Evolutionary conservation across 257 asterid species (phyloP), one percentile per base, ranked within the genome.

Genomic region (Penstemon eatonii): DNA sequence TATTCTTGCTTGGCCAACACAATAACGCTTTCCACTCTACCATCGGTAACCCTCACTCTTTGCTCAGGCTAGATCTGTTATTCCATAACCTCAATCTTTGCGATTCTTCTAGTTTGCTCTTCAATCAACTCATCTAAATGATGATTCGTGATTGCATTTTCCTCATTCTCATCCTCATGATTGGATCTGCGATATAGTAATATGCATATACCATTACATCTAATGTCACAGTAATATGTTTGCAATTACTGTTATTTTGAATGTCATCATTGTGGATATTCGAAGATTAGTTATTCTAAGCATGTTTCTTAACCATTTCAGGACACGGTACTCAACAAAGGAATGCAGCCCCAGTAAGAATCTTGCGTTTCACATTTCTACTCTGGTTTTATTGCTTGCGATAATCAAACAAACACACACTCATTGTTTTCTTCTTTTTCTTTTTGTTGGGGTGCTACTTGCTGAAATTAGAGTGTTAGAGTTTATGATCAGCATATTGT

Each of bases 1-100:
- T 87, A 73, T 88, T 93, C 77, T 76, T 90, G 77, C 89, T 93
- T 63, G 95, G 99, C 63, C 88, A 88, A 71, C 96, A 89, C 80
- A 81, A 89, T 80, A 83, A 54, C 71, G 81, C 91, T 44, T 81
- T 90, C 79, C 95, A 85, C 72, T 67, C 96, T 61, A 63, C 91
- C 56, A 65, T 80, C 37, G 93, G 95, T 87, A 75, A 64, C 68
- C 54, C 33, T n/a, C 68, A 13, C 56, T 6, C 4, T 5, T 18
- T 43, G 43, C n/a, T 33, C 41, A 18, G 45, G 15, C 8, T 68
- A 68, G 85, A 78, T 82, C 85, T 77, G 73, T 44, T 56, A 6
- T 46, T 6, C 66, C 41, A 42, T 47, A 33, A 68, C 38, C 60
- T 55, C 41, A 69, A 49, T 73, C 74, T 41, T 33, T 70, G 51